Evolutionary conservation across 805 yeast genomes (phyloP).

Genomic region (Saccharomycopsis schoenii): DNA sequence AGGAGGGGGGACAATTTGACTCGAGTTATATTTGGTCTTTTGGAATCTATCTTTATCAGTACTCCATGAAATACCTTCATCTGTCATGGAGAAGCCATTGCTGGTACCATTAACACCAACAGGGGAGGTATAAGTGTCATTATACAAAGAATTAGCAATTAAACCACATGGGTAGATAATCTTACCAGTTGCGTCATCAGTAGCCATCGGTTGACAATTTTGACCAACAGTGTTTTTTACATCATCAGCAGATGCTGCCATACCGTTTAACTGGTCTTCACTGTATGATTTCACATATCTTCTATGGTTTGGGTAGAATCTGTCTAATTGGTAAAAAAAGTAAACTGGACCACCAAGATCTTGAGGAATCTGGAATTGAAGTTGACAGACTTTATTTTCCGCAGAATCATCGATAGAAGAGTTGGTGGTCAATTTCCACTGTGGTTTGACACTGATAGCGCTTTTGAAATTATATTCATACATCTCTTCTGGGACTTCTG

Average conservation of each 20-base stretch:
- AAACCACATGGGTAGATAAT: constrained; percentile 91
- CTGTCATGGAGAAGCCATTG: constrained; percentile 31
- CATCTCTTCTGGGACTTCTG: constrained; percentile 49
- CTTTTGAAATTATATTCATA: constrained; percentile 52
- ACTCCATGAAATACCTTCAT: constrained; percentile 71
- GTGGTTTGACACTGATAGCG: constrained; percentile 34
- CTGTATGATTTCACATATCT: constrained; percentile 84
- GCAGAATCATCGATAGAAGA: constrained; percentile 31
- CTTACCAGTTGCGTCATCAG: constrained; percentile 36
- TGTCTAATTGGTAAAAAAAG: constrained; percentile 77
- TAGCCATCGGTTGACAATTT: constrained; percentile 56
- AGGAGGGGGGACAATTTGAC: constrained; percentile 86
- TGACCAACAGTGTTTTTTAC: constrained; percentile 34
- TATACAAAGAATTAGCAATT: constrained; percentile 86
- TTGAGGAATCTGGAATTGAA: constrained; percentile 65
- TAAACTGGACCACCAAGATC: constrained; percentile 63
- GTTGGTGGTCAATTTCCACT: constrained; percentile 52
- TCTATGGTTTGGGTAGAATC: constrained; percentile 90
- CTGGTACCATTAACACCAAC: constrained; percentile 27
- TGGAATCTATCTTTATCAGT: constrained; percentile 66
- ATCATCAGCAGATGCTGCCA: constrained; percentile 44
- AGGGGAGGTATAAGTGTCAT: constrained; percentile 67
- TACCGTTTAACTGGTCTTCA: constrained; percentile 70
- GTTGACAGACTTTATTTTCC: constrained; percentile 39
- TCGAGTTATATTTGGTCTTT: constrained; percentile 55